Base-by-base conservation (phyloP, 2,329 filamentous ascomycete species). In the Beauveria medogensis region DNA sequence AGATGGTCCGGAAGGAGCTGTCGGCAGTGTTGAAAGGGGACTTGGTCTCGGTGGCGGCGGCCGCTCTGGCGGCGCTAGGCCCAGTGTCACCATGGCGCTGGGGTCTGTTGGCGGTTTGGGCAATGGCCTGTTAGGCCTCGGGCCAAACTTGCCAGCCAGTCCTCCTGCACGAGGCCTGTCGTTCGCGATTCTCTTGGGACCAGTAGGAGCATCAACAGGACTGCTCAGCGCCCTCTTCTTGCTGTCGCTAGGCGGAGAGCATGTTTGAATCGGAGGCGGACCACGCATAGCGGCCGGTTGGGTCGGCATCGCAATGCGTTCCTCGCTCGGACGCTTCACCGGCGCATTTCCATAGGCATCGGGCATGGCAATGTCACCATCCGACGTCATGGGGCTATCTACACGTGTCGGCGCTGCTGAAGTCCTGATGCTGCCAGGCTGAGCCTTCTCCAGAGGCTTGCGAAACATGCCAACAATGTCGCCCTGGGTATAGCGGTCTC, bases 401-500 rank as follows among this genome's bases (percentile, higher is more conserved):
- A 55, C 37, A 44, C 63, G 61, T 8, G 63, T 64, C 12, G 62
- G 46, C 6, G 54, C 48, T 28, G 69, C 68, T 22, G 63, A 56
- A 5, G 34, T 14, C 59, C 51, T 50, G 26, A 51, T 56, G 7
- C 52, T 64, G 7, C 67, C 66, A 9, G 69, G 63, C 50, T 67
- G 70, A 20, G 76, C 69, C 64, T 70, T 73, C 57, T 72, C 70
- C 1, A 78, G 73, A 1, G 79, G 76, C 59, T 69, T 77, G 34
- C 75, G 74, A 34, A 85, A 76, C 71, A 82, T 72, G 20, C 72
- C 70, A 56, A 84, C 59, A 53, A 85, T 74, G 61, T 85, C 77
- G 6, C 83, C 92, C 47, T 84, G 81, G 0, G 90, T 96, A 72
- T 94, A 96, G 10, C 87, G 78, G 64, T 89, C 82, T 69, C 94